phyloP scores from a whole-genome alignment of 1,139 yeast species.

The Meyerozyma elateridarum region DNA sequence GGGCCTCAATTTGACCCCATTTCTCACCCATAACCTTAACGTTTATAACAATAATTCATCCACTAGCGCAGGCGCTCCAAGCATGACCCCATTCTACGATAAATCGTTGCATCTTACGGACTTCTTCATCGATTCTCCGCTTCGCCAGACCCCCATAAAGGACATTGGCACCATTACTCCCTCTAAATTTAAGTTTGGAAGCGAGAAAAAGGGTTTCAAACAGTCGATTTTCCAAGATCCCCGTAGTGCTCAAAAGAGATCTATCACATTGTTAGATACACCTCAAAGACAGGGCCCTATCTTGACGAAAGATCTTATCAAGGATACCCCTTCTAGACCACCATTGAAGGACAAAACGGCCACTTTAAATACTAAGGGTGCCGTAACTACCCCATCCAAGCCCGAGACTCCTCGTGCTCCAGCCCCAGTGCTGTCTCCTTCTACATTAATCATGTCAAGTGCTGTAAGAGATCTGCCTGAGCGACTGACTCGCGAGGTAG shows the following conservation, averaged over 20 bases:
- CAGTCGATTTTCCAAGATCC: slow-evolving; percentile 20
- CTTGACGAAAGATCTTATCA: slow-evolving; percentile 2
- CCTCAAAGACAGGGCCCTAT: slow-evolving; percentile 38
- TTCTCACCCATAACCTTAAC: slow-evolving; percentile 36
- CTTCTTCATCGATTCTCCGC: slow-evolving; percentile 44
- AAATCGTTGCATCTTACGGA: slow-evolving; percentile 40
- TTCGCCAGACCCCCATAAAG: slow-evolving; percentile 27
- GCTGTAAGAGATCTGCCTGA: slow-evolving; percentile 10
- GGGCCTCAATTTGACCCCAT: slow-evolving; percentile 43
- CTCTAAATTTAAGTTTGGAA: slow-evolving; percentile 31
- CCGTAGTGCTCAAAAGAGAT: slow-evolving; percentile 28
- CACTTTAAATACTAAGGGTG: slow-evolving; percentile 5
- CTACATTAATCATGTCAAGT: slow-evolving; percentile 16
- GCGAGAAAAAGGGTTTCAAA: slow-evolving; percentile 17
- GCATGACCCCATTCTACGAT: slow-evolving; percentile 43
- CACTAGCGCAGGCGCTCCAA: slow-evolving; percentile 9
- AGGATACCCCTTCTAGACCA: slow-evolving; percentile 6
- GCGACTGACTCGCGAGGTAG: slow-evolving; percentile 4
- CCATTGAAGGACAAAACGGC: slow-evolving; percentile 8
- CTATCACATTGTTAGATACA: slow-evolving; percentile 37
- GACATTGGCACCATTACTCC: slow-evolving; percentile 43
- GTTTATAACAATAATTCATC: slow-evolving; percentile 6
- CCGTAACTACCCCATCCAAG: slow-evolving; percentile 7
- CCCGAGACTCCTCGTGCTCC: slow-evolving; percentile 4
- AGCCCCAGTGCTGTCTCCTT: slow-evolving; percentile 13